A percentile compares a stretch with the other conserved stretches of the same genome.
phyloP scores from a whole-genome alignment of 768 basidiomycete genomes.

The Rhodotorula paludigena region DNA sequence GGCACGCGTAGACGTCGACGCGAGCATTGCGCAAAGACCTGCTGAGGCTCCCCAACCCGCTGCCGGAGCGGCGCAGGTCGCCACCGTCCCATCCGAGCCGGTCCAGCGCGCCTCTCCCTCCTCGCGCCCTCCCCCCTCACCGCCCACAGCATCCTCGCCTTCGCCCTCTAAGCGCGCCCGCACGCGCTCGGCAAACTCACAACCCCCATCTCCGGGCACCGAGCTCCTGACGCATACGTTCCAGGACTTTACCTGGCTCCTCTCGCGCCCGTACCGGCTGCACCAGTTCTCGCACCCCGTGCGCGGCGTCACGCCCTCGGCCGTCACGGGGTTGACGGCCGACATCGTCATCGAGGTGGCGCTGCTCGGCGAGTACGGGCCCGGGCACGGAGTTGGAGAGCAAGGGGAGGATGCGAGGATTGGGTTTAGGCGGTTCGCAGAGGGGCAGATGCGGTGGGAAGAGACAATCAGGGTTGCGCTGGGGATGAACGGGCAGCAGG shows the following conservation, averaged over 20 bases:
- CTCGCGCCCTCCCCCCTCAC: background rate
- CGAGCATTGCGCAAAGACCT: no score
- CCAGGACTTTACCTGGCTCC: conserved; percentile 26
- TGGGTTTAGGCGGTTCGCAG: conserved; percentile 22
- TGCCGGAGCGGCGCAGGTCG: no score
- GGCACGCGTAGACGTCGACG: no score
- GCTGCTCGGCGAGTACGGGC: background rate
- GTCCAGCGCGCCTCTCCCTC: background rate
- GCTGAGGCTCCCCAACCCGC: no score
- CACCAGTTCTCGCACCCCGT: conserved; percentile 28
- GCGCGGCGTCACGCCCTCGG: conserved; percentile 10
- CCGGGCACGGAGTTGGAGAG: no score
- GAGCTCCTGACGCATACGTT: conserved; percentile 3
- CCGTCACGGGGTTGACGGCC: conserved; percentile 39
- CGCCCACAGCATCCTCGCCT: no score
- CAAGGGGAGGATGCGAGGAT: background rate
- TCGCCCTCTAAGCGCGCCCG: background rate
- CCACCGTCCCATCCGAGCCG: no score
- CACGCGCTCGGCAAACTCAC: background rate
- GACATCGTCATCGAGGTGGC: conserved; percentile 29
- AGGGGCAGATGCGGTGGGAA: conserved; percentile 31
- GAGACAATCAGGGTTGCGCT: conserved; percentile 24
- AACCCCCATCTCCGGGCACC: no score
- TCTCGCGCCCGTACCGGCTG: conserved; percentile 32
- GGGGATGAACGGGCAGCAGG: conserved; percentile 7